phyloP scores from a whole-genome alignment of 257 asterid species.

The Solanum arcanum region DNA sequence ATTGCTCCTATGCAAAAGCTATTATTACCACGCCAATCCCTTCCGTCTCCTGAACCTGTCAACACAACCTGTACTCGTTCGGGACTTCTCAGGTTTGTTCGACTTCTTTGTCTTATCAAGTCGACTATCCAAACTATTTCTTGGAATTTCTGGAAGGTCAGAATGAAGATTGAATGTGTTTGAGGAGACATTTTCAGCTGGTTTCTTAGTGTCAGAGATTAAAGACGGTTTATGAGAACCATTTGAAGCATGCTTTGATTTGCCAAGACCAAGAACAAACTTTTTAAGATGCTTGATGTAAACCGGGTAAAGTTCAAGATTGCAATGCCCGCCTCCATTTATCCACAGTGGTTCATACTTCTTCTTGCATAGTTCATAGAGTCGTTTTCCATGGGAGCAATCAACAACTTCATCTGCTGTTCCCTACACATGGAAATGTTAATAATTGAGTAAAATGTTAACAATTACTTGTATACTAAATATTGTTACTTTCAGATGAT shows the following conservation, averaged over 20 bases:
- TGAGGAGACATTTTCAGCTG: conserved; percentile 31
- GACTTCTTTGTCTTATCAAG: conserved; percentile 81
- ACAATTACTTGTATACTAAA: conserved; percentile 5
- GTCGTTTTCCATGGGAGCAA: conserved; percentile 87
- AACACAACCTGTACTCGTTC: conserved; percentile 78
- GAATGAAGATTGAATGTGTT: conserved; percentile 37
- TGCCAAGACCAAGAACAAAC: conserved; percentile 67
- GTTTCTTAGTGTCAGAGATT: conserved; percentile 27
- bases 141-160: conserved; percentile 58
- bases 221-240: conserved; percentile 29
- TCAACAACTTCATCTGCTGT: conserved; percentile 94
- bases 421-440: conserved; percentile 32
- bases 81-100: conserved; percentile 70
- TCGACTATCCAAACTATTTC: conserved; percentile 88
- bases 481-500: background rate
- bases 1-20: conserved; percentile 31
- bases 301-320: conserved; percentile 85
- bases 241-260: conserved; percentile 41
- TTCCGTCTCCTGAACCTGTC: conserved; percentile 79
- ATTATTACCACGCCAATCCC: conserved; percentile 74
- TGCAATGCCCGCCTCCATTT: conserved; percentile 95
- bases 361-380: conserved; percentile 70
- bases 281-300: conserved; percentile 75
- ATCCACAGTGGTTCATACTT: conserved; percentile 89
- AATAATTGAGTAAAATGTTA: background rate